These are phyloP conservation scores for Colletotrichum higginsianum DNA, from an alignment of 2,329 filamentous ascomycete genomes.

Conservation along the genomic window DNA sequence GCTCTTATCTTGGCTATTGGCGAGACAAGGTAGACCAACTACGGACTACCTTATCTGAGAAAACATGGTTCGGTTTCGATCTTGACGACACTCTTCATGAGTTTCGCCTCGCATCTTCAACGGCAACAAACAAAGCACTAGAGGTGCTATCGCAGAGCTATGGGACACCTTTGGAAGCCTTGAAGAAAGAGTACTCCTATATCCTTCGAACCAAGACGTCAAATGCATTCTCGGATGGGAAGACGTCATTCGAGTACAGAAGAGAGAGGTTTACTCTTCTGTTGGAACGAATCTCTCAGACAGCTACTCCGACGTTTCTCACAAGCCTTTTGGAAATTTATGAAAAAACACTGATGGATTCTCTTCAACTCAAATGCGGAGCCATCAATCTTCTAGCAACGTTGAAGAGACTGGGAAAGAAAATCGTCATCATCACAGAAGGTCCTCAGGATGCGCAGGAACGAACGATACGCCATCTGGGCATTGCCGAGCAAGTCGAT, in stretches of 20 bases:
- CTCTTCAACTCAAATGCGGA: conserved; percentile 55
- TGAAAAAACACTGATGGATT: conserved; percentile 48
- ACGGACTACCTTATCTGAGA: too few species aligned
- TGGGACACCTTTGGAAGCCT: conserved; percentile 22
- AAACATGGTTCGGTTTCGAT: conserved; percentile 61
- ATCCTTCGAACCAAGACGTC: conserved; percentile 54
- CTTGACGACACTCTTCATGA: conserved; percentile 65
- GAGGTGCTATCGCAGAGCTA: conserved; percentile 46
- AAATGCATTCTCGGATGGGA: conserved; percentile 60
- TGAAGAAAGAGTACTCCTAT: conserved; percentile 50
- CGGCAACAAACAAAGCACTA: conserved; percentile 54
- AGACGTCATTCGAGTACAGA: conserved; percentile 59
- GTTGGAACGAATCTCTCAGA: conserved; percentile 48
- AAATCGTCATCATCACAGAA: conserved; percentile 61
- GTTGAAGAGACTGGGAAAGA: conserved; percentile 54
- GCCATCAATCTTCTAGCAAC: conserved; percentile 52
- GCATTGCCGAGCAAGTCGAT: conserved; percentile 48
- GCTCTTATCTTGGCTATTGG: too few species aligned
- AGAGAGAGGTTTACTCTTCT: conserved; percentile 55
- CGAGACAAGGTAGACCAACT: too few species aligned
- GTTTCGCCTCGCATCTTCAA: conserved; percentile 57
- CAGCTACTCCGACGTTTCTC: conserved; percentile 43
- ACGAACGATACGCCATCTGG: conserved; percentile 56
- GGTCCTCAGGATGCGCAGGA: conserved; percentile 63
- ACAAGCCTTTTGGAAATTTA: conserved; percentile 48